Evolutionary conservation across 805 yeast genomes (phyloP).

Genomic region (Myxozyma sirexii): DNA sequence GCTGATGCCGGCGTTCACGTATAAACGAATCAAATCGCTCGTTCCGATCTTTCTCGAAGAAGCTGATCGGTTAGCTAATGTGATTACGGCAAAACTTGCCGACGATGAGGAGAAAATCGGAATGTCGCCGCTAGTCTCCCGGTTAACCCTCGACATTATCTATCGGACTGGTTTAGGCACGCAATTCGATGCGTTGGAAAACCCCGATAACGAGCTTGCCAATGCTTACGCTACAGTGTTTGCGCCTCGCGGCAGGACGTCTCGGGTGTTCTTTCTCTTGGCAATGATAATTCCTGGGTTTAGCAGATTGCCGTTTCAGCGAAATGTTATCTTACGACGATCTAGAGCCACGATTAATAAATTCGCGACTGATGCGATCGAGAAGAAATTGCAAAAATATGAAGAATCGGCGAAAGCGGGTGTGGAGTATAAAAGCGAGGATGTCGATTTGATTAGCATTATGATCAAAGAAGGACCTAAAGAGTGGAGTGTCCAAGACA

Average conservation of each 20-base stretch:
- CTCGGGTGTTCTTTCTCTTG: constrained; percentile 6
- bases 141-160: constrained; percentile 29
- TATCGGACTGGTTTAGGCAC: constrained; percentile 24
- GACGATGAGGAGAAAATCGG: constrained; percentile 3
- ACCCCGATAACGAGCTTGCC: constrained; percentile 27
- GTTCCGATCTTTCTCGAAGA: constrained; percentile 25
- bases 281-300: constrained; percentile 18
- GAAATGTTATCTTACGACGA: constrained; percentile 1
- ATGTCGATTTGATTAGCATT: constrained; percentile 23
- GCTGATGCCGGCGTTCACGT: constrained; percentile 29
- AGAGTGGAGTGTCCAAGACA: constrained; percentile 14
- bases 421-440: background rate
- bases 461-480: constrained; percentile 25
- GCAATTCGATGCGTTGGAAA: constrained; percentile 23
- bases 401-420: background rate
- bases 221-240: constrained; percentile 14
- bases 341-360: constrained; percentile 12
- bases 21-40: constrained; percentile 13
- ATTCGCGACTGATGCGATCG: constrained; percentile 25
- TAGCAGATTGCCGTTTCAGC: constrained; percentile 14
- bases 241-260: constrained; percentile 1
- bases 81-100: background rate
- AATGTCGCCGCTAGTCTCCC: constrained; percentile 2
- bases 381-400: constrained; percentile 7
- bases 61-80: constrained; percentile 8